A percentile compares a stretch with the other conserved stretches of the same genome.
These are phyloP conservation scores for Pistacia atlantica DNA, from an alignment of 345 rosid genomes.

Conservation along the genomic window DNA sequence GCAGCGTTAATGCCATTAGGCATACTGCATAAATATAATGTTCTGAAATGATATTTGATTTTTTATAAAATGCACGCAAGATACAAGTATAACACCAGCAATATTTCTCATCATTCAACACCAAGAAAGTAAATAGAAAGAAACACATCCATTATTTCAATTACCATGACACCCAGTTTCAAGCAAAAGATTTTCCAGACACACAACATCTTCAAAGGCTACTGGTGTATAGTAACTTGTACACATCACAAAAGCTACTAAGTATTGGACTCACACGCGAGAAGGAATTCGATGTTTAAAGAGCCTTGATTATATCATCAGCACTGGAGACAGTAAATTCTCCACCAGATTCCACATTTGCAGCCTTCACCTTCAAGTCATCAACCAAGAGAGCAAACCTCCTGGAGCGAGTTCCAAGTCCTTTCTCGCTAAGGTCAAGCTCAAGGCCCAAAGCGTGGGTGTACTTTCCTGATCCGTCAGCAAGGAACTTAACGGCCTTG, in stretches of 20 bases:
- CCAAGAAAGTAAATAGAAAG: neutral
- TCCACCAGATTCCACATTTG: conserved; percentile 90
- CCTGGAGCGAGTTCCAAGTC: conserved; percentile 86
- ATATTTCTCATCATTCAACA: neutral
- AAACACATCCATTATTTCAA: neutral
- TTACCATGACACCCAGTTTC: neutral
- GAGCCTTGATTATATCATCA: conserved; percentile 80
- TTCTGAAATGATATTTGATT: no score
- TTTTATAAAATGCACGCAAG: no score
- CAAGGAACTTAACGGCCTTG: conserved; percentile 87
- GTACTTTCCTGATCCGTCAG: conserved; percentile 87
- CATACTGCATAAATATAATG: no score
- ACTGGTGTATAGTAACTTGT: neutral
- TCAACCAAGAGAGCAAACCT: conserved; percentile 86
- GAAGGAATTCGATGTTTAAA: conserved; percentile 29
- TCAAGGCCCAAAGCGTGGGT: conserved; percentile 87
- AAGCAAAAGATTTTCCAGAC: neutral
- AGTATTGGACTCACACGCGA: neutral
- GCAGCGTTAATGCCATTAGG: no score
- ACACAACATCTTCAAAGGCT: neutral
- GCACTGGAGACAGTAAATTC: conserved; percentile 88
- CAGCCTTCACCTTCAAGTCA: conserved; percentile 88
- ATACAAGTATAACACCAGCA: neutral
- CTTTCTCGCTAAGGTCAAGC: conserved; percentile 85
- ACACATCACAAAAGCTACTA: neutral